Evolutionary conservation across 192 early-diverging fungal species (phyloP).

Genomic region (Pilaira anomala): DNA sequence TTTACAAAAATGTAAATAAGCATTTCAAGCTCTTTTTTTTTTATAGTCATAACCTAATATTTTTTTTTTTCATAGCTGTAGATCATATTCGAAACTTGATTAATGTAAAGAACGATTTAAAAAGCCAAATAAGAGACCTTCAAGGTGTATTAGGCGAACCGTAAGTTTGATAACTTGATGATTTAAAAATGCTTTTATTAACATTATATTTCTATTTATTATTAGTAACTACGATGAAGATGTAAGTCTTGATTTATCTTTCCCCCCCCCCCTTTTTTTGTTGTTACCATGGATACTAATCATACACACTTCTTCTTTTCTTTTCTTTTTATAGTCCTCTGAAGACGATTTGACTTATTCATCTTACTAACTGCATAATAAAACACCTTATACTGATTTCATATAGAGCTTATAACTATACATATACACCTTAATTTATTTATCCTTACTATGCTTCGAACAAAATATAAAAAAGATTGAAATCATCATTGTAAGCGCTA

Average conservation of each 20-base stretch:
- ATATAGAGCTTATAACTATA: too few relatives aligned
- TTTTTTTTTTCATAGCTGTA: slow-evolving; percentile 46
- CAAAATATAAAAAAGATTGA: too few relatives aligned
- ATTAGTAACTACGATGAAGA: slow-evolving; percentile 29
- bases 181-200: not conserved
- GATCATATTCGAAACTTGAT: slow-evolving; percentile 74
- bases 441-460: too few relatives aligned
- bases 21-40: not conserved
- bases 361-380: slow-evolving; percentile 6
- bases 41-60: not conserved
- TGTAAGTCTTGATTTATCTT: slow-evolving; percentile 16
- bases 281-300: not conserved
- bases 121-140: slow-evolving; percentile 47
- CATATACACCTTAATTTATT: too few relatives aligned
- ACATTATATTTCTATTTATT: slow-evolving; percentile 11
- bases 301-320: not conserved
- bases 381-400: too few relatives aligned
- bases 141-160: slow-evolving; percentile 49
- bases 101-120: slow-evolving; percentile 57
- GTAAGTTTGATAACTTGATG: slow-evolving; percentile 36
- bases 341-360: slow-evolving; percentile 33
- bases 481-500: too few relatives aligned
- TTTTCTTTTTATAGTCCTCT: slow-evolving; percentile 31
- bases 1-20: slow-evolving; percentile 65
- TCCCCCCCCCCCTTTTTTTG: not conserved